Percentiles rank a stretch among this genome's conserved stretches.
Evolutionary conservation across 2,329 filamentous ascomycete species (phyloP).

Genomic region (Sclerotinia nivalis): DNA sequence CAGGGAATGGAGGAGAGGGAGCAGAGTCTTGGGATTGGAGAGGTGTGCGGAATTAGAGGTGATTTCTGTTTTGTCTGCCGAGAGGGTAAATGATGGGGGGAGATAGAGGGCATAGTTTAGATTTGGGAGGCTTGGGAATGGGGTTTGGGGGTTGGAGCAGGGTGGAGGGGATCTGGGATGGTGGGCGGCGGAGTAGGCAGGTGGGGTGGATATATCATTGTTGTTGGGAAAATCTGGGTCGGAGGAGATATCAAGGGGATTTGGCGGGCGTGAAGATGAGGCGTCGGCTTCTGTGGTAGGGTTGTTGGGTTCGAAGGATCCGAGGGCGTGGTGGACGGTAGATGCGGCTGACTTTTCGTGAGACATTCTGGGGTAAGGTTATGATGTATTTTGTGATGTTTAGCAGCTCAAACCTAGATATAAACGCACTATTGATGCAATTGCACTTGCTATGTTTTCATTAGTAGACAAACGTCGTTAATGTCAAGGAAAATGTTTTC

Average conservation of each 20-base stretch:
- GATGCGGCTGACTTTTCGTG: conserved; percentile 3
- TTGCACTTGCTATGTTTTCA: background rate
- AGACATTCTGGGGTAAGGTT: background rate
- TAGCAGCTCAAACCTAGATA: background rate
- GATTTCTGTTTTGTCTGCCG: conserved; percentile 50
- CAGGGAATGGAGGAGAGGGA: conserved; percentile 50
- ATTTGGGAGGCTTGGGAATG: conserved; percentile 33
- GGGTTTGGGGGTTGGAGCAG: conserved; percentile 22
- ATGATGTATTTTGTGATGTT: background rate
- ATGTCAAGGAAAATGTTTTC: background rate
- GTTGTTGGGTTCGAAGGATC: conserved; percentile 29
- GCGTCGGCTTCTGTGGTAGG: conserved; percentile 29
- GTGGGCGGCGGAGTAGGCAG: conserved; percentile 36
- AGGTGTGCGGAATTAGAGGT: conserved; percentile 52
- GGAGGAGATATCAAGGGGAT: background rate
- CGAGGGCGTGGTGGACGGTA: conserved; percentile 26
- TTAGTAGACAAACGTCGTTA: background rate
- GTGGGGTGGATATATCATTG: conserved; percentile 33
- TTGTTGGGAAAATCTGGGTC: conserved; percentile 24
- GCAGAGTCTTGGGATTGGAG: conserved; percentile 48
- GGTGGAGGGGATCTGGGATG: conserved; percentile 21
- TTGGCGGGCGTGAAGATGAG: conserved; percentile 15
- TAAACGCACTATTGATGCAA: background rate
- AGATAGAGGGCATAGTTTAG: conserved; percentile 45
- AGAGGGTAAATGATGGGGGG: conserved; percentile 54